Evolutionary conservation across 2,329 filamentous ascomycete species (phyloP).

Genomic region (Ascomycota sp.): DNA sequence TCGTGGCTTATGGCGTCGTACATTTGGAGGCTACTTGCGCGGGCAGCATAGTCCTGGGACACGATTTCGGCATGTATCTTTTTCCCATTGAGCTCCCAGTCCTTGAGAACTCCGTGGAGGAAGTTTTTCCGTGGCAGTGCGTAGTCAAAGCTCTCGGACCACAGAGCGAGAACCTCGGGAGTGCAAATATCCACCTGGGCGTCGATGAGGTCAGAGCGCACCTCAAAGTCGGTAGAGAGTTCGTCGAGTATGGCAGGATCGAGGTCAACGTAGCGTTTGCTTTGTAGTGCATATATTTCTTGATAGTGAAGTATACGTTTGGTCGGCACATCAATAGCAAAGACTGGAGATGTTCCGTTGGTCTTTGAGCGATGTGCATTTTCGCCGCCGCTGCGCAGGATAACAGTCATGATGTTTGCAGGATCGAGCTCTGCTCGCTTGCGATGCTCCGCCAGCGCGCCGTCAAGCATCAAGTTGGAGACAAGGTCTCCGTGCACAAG

Average conservation of each 20-base stretch:
- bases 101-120: constrained; percentile 79
- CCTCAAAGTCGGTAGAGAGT: constrained; percentile 51
- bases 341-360: constrained; percentile 57
- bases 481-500: constrained; percentile 85
- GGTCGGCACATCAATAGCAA: constrained; percentile 64
- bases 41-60: constrained; percentile 63
- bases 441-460: constrained; percentile 57
- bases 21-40: constrained; percentile 67
- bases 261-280: constrained; percentile 45
- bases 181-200: constrained; percentile 95
- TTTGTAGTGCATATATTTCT: constrained; percentile 54
- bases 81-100: constrained; percentile 92
- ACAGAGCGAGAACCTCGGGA: constrained; percentile 84
- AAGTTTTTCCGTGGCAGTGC: constrained; percentile 78
- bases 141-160: constrained; percentile 97
- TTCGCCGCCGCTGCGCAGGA: constrained; percentile 58
- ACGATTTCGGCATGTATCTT: constrained; percentile 81
- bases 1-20: constrained; percentile 82
- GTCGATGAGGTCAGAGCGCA: constrained; percentile 77
- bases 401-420: constrained; percentile 94
- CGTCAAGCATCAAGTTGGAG: constrained; percentile 71
- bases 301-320: constrained; percentile 85
- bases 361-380: constrained; percentile 55
- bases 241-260: constrained; percentile 62
- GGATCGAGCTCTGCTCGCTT: constrained; percentile 66